phyloP scores from a whole-genome alignment of 768 basidiomycete species.

The Mycena galericulata region DNA sequence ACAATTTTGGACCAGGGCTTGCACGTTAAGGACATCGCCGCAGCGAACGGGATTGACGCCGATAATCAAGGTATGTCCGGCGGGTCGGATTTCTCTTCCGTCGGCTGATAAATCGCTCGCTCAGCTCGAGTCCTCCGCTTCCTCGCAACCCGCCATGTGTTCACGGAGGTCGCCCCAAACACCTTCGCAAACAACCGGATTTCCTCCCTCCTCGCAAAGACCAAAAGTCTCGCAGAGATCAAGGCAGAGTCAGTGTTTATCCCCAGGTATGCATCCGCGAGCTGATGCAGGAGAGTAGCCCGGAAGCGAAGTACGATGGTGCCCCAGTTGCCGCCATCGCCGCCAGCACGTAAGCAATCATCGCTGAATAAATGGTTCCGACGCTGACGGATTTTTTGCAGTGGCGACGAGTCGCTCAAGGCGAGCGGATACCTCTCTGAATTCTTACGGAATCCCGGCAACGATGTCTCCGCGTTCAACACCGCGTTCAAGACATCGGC shows the following conservation, averaged over 20 bases:
- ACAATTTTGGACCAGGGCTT: conserved; percentile 39
- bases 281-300: too few relatives aligned
- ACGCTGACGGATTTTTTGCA: too few relatives aligned
- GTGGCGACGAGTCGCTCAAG: conserved; percentile 33
- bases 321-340: conserved; percentile 30
- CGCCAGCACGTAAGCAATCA: conserved; percentile 26
- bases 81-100: not conserved
- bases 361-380: not conserved
- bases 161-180: conserved; percentile 49
- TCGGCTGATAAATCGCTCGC: not conserved
- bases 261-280: too few relatives aligned
- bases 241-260: conserved; percentile 44
- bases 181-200: conserved; percentile 51
- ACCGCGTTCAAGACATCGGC: conserved; percentile 38
- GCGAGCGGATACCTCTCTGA: conserved; percentile 31
- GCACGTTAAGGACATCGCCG: conserved; percentile 52
- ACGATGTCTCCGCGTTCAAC: conserved; percentile 40
- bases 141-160: conserved; percentile 52
- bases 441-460: conserved; percentile 29
- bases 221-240: conserved; percentile 43
- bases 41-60: conserved; percentile 43
- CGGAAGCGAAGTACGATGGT: conserved; percentile 34
- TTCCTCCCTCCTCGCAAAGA: conserved; percentile 47
- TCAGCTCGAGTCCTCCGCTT: conserved; percentile 50
- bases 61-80: conserved; percentile 45